Evolutionary conservation across 192 early-diverging fungal species (phyloP).

Genomic region (Mortierella alpina): DNA sequence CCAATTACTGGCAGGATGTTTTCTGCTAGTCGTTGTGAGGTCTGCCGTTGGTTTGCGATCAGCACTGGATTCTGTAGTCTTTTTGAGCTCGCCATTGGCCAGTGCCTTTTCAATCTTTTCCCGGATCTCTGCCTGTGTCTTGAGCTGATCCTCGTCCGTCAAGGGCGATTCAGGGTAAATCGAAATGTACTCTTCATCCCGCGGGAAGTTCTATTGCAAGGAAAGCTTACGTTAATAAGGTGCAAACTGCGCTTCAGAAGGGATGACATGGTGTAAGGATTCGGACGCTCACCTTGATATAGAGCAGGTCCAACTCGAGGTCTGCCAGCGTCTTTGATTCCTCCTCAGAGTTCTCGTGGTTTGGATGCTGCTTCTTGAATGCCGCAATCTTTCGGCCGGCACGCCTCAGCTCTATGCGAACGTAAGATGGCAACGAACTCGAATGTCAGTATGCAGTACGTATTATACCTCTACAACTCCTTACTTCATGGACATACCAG

Average conservation of each 20-base stretch:
- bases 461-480: neutral
- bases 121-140: slow-evolving; percentile 28
- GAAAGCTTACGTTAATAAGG: neutral
- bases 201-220: slow-evolving; percentile 32
- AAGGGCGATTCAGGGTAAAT: slow-evolving; percentile 35
- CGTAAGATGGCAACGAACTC: neutral
- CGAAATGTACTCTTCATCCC: slow-evolving; percentile 30
- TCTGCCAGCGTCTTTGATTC: slow-evolving; percentile 27
- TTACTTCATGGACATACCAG: slow-evolving; percentile 12
- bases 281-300: slow-evolving; percentile 33
- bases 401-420: slow-evolving; percentile 32
- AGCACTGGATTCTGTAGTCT: neutral
- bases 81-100: slow-evolving; percentile 34
- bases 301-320: slow-evolving; percentile 32
- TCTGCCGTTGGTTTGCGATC: neutral
- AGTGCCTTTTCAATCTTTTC: slow-evolving; percentile 24
- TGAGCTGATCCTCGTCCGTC: slow-evolving; percentile 20
- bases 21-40: neutral
- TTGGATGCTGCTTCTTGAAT: slow-evolving; percentile 47
- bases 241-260: too few species aligned
- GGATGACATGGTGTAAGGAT: neutral
- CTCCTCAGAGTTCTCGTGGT: slow-evolving; percentile 18
- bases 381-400: slow-evolving; percentile 35
- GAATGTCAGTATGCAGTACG: neutral
- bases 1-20: slow-evolving; percentile 45